Base-by-base conservation (phyloP, 345 rosid species). In the Pugionium dolabratum region DNA sequence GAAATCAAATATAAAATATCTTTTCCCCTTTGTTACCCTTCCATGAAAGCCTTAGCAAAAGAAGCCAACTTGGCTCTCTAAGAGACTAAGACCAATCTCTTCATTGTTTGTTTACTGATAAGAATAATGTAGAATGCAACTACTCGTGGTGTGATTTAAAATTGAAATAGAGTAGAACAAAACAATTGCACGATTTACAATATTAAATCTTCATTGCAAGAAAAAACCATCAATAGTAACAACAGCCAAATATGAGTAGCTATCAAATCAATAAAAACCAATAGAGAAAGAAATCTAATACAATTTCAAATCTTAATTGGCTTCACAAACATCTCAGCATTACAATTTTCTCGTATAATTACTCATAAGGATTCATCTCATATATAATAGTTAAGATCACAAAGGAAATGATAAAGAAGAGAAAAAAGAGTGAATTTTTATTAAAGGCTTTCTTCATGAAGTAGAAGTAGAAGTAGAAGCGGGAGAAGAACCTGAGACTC, bases 401-500 rank as follows among this genome's bases (percentile, higher is more conserved):
- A n/a, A n/a, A n/a, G n/a, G n/a, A n/a, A n/a, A n/a, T n/a, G n/a
- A n/a, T n/a, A n/a, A n/a, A n/a, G n/a, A n/a, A n/a, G n/a, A n/a
- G n/a, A n/a, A n/a, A n/a, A n/a, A n/a, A n/a, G n/a, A n/a, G n/a
- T n/a, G n/a, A n/a, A n/a, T n/a, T n/a, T n/a, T n/a, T n/a, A n/a
- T n/a, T n/a, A n/a, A n/a, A n/a, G n/a, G n/a, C n/a, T n/a, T n/a
- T n/a, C 42, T 36, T n/a, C n/a, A n/a, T n/a, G n/a, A n/a, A n/a
- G n/a, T n/a, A n/a, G n/a, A n/a, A n/a, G n/a, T 54, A n/a, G n/a
- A n/a, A n/a, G n/a, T n/a, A 76, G 87, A n/a, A n/a, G n/a, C n/a
- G n/a, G n/a, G n/a, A n/a, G n/a, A n/a, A n/a, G 81, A 71, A 64
- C 89, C 79, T 82, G 88, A 79, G 57, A 82, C 81, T 67, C 96